Conservation (phyloP, 129 eudicot species). For the Chrysanthemum makinoi region DNA sequence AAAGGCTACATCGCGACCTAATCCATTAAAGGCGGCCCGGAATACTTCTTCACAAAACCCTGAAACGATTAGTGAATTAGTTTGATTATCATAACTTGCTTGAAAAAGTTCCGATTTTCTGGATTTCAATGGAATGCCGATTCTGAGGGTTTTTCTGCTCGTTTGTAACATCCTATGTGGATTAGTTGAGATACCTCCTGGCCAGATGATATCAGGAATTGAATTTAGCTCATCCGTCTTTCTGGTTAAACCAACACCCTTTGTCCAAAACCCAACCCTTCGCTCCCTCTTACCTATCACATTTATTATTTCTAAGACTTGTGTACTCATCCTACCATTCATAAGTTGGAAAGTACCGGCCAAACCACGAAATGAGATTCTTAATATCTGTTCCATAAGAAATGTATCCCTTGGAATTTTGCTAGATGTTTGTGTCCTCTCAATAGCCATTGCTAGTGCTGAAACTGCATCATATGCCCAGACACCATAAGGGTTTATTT, state of each 20-base stretch:
- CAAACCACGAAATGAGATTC: conserved; percentile 36
- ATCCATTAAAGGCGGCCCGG: conserved; percentile 17
- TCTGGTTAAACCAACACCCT: conserved; percentile 21
- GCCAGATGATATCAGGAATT: conserved; percentile 29
- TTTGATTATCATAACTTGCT: conserved; percentile 16
- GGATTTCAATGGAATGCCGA: conserved; percentile 27
- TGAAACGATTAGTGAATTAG: neutral
- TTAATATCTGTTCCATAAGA: conserved; percentile 26
- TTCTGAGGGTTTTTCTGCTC: conserved; percentile 29
- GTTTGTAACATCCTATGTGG: conserved; percentile 29
- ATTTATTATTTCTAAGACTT: conserved; percentile 34
- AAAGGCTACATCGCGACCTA: conserved; percentile 2
- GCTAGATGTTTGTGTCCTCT: neutral
- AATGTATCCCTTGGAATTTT: conserved; percentile 7
- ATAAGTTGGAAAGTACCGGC: conserved; percentile 33
- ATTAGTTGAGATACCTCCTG: conserved; percentile 26
- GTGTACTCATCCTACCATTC: conserved; percentile 17
- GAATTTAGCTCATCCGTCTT: conserved; percentile 8
- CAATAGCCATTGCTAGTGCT: conserved; percentile 52
- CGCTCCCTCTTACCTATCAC: conserved; percentile 30
- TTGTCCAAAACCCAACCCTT: conserved; percentile 56
- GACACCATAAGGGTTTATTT: conserved; percentile 25
- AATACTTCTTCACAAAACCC: conserved; percentile 45
- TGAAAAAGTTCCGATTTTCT: conserved; percentile 15
- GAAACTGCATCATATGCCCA: conserved; percentile 54